Evolutionary conservation across 2,329 filamentous ascomycete genomes (phyloP), one percentile per base, ranked within the genome.

Genomic region (Claviceps sp.): DNA sequence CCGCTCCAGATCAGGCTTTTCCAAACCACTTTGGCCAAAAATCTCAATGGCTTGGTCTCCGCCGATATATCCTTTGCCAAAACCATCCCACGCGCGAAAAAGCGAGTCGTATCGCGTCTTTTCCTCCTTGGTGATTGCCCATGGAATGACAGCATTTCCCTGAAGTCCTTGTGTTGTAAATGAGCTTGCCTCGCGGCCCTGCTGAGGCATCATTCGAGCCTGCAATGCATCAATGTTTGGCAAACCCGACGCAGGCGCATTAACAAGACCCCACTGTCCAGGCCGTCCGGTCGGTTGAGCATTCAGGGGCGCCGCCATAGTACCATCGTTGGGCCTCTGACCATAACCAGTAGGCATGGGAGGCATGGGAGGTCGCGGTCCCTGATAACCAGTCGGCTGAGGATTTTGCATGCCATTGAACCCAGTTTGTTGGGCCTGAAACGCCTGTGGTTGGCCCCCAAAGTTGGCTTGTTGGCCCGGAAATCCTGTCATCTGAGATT

Each of bases 71-170:
- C 93, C 93, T 67, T 94, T 96, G 56, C 83, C 81, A 57, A 98
- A 81, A 2, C 93, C 93, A 70, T 98, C 93, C 93, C 93, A 98
- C 5, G 90, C 90, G 57, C 84, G 87, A 75, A 98, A 98, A 37
- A 97, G 80, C 54, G 89, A 80, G 67, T 98, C 93, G 60, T 98
- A 98, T 56, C 94, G 85, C 55, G 87, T 91, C 75, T 98, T 98
- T 69, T 98, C 93, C 57, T 96, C 90, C 67, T 98, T 98, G 4
- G 93, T 98, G 54, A 98, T 93, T 16, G 93, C 90, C 93, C 93
- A 98, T 0, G 93, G 93, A 62, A 98, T 91, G 7, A 89, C 91
- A 1, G 93, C 93, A 69, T 95, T 97, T 50, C 93, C 93, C 56
- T 89, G 84, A 9, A 98, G 76, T 5, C 91, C 91, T 54, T 85